Evolutionary conservation across 2,329 filamentous ascomycete species (phyloP).

Genomic region (Pseudogymnoascus sp.): DNA sequence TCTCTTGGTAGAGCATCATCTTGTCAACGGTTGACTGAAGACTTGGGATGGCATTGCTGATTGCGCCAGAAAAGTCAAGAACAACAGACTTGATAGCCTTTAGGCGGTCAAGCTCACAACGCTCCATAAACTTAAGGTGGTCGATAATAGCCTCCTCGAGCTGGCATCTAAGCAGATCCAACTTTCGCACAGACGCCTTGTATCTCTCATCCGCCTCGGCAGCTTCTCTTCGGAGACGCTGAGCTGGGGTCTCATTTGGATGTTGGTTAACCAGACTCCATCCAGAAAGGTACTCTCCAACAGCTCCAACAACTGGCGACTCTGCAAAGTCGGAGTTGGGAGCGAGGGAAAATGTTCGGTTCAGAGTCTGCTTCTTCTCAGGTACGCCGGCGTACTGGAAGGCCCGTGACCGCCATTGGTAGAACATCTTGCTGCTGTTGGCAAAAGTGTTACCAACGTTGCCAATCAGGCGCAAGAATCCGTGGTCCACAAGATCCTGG

Average conservation of each 20-base stretch:
- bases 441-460: constrained; percentile 94
- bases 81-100: constrained; percentile 98
- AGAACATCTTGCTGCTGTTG: constrained; percentile 95
- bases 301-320: constrained; percentile 67
- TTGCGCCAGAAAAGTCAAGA: constrained; percentile 91
- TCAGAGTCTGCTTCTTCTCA: constrained; percentile 71
- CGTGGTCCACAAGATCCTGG: constrained; percentile 80
- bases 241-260: constrained; percentile 86
- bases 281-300: constrained; percentile 81
- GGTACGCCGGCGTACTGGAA: constrained; percentile 83
- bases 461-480: constrained; percentile 83
- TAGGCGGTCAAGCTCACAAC: constrained; percentile 88
- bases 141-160: constrained; percentile 93
- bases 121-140: constrained; percentile 92
- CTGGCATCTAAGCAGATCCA: constrained; percentile 85
- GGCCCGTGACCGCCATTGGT: constrained; percentile 90
- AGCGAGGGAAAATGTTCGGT: constrained; percentile 67
- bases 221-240: constrained; percentile 82
- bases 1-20: constrained; percentile 99
- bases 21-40: constrained; percentile 93
- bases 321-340: constrained; percentile 46
- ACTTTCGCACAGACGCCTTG: constrained; percentile 74
- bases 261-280: constrained; percentile 90
- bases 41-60: constrained; percentile 96
- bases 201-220: constrained; percentile 89